These are phyloP conservation scores for Globisporangium middletonii DNA, from an alignment of 352 stramenopile species.

Conservation along the genomic window DNA sequence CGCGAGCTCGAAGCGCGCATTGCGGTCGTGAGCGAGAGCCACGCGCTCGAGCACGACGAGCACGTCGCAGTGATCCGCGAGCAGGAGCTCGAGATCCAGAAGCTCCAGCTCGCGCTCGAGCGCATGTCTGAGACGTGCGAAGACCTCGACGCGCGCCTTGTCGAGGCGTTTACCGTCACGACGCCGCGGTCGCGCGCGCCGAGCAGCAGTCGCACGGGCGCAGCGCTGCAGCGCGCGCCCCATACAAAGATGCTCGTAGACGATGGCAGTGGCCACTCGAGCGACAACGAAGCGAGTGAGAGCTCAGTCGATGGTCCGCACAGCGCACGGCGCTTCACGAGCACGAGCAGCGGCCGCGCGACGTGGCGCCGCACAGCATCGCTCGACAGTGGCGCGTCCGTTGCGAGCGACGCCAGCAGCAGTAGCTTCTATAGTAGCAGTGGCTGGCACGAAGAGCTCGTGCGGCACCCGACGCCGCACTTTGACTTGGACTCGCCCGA, in stretches of 20 bases:
- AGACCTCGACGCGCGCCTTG: constrained; percentile 22
- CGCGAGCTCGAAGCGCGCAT: constrained; percentile 35
- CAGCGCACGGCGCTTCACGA: not conserved
- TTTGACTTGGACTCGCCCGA: constrained; percentile 74
- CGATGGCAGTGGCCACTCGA: too few species aligned
- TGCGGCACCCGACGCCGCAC: constrained; percentile 62
- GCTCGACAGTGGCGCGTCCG: constrained; percentile 6
- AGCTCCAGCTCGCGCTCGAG: constrained; percentile 28
- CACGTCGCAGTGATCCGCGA: constrained; percentile 56
- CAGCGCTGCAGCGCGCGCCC: not conserved
- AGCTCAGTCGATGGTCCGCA: not conserved
- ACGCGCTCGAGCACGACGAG: constrained; percentile 40
- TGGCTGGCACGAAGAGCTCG: constrained; percentile 53
- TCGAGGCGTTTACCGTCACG: not conserved
- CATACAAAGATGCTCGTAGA: too few species aligned
- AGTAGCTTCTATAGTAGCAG: constrained; percentile 1
- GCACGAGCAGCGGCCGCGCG: not conserved
- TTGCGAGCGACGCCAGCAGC: constrained; percentile 12
- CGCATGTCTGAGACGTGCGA: constrained; percentile 26
- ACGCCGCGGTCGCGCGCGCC: constrained; percentile 8
- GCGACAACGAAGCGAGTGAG: not conserved
- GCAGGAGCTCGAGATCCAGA: constrained; percentile 44
- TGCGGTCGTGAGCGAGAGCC: constrained; percentile 23
- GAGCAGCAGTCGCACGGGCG: not conserved
- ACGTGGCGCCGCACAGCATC: not conserved